These are phyloP conservation scores for Schizochytrium sp. DNA, from an alignment of 108 stramenopile genomes.

Conservation along the genomic window DNA sequence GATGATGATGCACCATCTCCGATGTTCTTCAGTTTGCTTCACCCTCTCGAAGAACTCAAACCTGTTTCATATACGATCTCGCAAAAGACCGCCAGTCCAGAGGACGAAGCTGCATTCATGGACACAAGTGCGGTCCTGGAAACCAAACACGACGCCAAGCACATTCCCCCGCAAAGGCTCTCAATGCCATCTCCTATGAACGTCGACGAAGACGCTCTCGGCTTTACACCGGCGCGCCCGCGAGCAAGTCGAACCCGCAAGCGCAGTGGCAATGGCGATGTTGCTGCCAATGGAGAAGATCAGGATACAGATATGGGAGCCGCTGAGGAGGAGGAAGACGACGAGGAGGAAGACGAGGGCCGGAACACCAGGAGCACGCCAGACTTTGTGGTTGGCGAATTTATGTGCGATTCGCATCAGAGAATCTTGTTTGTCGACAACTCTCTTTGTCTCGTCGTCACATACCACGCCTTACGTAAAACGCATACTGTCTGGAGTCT, in stretches of 20 bases:
- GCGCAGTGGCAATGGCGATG: too few relatives aligned
- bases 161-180: background rate
- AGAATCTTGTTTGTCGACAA: background rate
- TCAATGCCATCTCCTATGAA: background rate
- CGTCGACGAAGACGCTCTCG: background rate
- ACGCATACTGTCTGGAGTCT: background rate
- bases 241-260: background rate
- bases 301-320: too few relatives aligned
- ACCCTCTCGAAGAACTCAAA: slow-evolving; percentile 15
- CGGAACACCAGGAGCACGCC: background rate
- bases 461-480: background rate
- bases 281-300: too few relatives aligned
- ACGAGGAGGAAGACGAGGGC: background rate
- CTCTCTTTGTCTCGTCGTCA: background rate
- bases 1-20: background rate
- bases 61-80: background rate
- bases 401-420: background rate
- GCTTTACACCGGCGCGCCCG: background rate
- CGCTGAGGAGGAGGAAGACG: background rate
- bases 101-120: background rate
- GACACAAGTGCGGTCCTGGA: too few relatives aligned
- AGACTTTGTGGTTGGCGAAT: background rate
- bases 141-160: background rate
- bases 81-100: background rate
- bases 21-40: slow-evolving; percentile 10